Evolutionary conservation across 2,329 filamentous ascomycete species (phyloP).

Genomic region (Chaetomiaceae sp.): DNA sequence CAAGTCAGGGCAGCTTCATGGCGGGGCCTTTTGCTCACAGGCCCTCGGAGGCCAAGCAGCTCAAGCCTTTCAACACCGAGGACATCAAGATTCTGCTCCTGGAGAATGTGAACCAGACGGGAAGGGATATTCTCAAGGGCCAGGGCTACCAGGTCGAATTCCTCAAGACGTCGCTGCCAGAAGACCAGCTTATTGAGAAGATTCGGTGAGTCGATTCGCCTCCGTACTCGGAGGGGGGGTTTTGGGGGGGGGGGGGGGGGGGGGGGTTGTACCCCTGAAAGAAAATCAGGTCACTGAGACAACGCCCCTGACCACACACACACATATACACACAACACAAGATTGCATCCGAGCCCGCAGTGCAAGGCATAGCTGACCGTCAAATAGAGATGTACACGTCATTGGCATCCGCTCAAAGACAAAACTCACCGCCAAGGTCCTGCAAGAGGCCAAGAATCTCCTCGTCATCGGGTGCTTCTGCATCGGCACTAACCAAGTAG

Average conservation of each 20-base stretch:
- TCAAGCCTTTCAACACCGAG: constrained; percentile 93
- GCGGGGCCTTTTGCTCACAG: constrained; percentile 39
- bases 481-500: constrained; percentile 95
- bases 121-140: constrained; percentile 70
- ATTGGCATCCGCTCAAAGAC: constrained; percentile 98
- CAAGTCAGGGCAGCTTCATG: constrained; percentile 42
- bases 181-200: constrained; percentile 94
- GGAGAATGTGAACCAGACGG: constrained; percentile 93
- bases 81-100: constrained; percentile 95
- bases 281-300: background rate
- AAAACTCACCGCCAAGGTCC: constrained; percentile 79
- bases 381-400: constrained; percentile 79
- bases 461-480: constrained; percentile 98
- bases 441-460: constrained; percentile 86
- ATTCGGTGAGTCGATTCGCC: constrained; percentile 61
- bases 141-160: constrained; percentile 97
- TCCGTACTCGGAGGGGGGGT: constrained; percentile 21
- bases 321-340: background rate
- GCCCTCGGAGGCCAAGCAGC: constrained; percentile 59
- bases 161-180: constrained; percentile 81
- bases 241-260: too few species aligned
- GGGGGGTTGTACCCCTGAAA: constrained; percentile 2
- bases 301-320: background rate
- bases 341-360: too few species aligned
- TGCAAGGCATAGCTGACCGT: constrained; percentile 20